Evolutionary conservation across 305 asterid species (phyloP), one percentile per base, ranked within the genome.

Genomic region (Rubia peregrina): DNA sequence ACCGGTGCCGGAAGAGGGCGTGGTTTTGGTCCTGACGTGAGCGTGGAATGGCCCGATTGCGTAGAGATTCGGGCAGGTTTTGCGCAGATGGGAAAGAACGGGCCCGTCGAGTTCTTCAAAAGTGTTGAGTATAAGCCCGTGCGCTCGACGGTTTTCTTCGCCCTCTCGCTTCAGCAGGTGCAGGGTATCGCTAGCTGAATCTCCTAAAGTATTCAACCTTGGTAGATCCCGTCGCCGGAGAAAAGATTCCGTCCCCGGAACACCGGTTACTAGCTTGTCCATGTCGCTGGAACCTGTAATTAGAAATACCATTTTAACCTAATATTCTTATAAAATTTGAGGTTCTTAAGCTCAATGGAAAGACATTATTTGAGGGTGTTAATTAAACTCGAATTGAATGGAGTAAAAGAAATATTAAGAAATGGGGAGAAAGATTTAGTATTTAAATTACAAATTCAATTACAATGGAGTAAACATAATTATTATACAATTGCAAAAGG

Each of bases 161-260:
- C 81, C 12, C 67, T 90, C 89, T 3, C 61, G 75, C 63, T 67
- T 86, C 38, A 68, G 80, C 60, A 74, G 51, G 42, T 79, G 85
- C 42, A 90, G 67, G 8, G 4, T 42, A 0, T 83, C 82, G 74
- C 78, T 64, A 17, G 76, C 33, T 53, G 76, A 0, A 46, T 87
- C 73, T 0, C 72, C 78, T 0, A 74, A 65, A 22, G 86, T 78
- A 75, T 82, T 82, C 59, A 89, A 83, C 8, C 80, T 61, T 19
- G 96, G 97, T 40, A 91, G 79, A 63, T 89, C 96, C 17, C 95
- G 84, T 1, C 84, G 85, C 63, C 97, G 76, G 63, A 89, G 89
- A 69, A 83, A 82, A 53, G 73, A 59, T 71, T 84, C 93, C 78
- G 84, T 85, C 62, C 96, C 92, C 0, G 88, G 85, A 7, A 89